Percentiles rank a stretch among this genome's conserved stretches.
These are phyloP conservation scores for Colletotrichum musicola DNA, from an alignment of 2,329 filamentous ascomycete species.

Conservation along the genomic window DNA sequence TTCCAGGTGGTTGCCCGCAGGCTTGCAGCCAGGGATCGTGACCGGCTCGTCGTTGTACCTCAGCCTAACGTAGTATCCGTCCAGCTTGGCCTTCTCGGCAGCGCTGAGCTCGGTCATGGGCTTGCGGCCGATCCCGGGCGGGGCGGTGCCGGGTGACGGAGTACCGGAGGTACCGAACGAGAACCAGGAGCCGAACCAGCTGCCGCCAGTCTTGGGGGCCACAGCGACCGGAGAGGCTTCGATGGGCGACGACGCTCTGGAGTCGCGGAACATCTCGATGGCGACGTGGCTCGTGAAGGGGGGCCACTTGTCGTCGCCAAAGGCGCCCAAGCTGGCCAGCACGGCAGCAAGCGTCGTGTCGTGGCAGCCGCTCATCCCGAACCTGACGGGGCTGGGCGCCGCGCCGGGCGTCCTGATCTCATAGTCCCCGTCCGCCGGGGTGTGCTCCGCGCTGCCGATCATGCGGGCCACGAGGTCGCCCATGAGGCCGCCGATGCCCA, in stretches of 20 bases:
- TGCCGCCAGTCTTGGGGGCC: constrained; percentile 36
- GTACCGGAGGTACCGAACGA: constrained; percentile 38
- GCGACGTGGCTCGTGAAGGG: constrained; percentile 94
- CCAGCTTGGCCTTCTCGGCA: constrained; percentile 65
- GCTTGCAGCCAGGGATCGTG: constrained; percentile 83
- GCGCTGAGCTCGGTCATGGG: constrained; percentile 66
- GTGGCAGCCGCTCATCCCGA: constrained; percentile 88
- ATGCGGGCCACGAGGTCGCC: constrained; percentile 86
- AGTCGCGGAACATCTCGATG: constrained; percentile 84
- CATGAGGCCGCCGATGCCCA: constrained; percentile 88
- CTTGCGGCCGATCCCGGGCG: constrained; percentile 70
- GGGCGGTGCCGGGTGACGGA: constrained; percentile 47
- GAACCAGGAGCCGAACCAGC: constrained; percentile 52
- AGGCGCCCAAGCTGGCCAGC: constrained; percentile 83
- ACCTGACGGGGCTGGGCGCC: constrained; percentile 67
- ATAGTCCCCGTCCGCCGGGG: constrained; percentile 65
- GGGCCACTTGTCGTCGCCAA: constrained; percentile 82
- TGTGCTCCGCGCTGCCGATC: constrained; percentile 74
- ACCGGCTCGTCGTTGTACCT: constrained; percentile 91
- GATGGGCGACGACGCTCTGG: constrained; percentile 41
- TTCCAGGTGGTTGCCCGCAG: constrained; percentile 82
- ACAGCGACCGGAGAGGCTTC: constrained; percentile 38
- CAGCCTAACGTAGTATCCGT: constrained; percentile 88
- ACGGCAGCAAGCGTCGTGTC: constrained; percentile 91
- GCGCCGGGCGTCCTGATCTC: constrained; percentile 57